These are phyloP conservation scores for Leucocoprinus birnbaumii DNA, from an alignment of 768 basidiomycete genomes.

Conservation along the genomic window DNA sequence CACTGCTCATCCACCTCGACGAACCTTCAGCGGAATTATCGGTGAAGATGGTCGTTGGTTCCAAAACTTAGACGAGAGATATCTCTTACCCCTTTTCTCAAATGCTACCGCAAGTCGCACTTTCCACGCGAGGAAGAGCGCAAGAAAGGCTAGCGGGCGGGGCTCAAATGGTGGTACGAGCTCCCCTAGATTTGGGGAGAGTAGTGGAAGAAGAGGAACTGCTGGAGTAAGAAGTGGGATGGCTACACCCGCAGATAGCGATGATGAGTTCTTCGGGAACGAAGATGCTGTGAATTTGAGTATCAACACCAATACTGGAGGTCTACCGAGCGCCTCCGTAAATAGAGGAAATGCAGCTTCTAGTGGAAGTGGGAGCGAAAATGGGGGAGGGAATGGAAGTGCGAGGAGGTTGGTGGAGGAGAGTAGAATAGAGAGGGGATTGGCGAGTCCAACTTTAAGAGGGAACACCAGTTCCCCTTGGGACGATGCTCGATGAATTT, in stretches of 20 bases:
- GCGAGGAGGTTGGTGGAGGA: slow-evolving; percentile 34
- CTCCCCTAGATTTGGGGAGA: not conserved
- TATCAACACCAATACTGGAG: slow-evolving; percentile 14
- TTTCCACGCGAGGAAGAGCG: slow-evolving; percentile 71
- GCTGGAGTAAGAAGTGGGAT: slow-evolving; percentile 20
- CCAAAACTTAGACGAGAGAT: slow-evolving; percentile 92
- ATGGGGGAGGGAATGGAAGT: slow-evolving; percentile 2
- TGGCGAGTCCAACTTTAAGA: slow-evolving; percentile 49
- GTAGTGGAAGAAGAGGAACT: not conserved
- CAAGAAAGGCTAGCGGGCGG: slow-evolving; percentile 44
- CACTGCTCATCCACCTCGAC: slow-evolving; percentile 19
- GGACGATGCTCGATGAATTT: slow-evolving; percentile 2
- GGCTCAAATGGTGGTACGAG: slow-evolving; percentile 13
- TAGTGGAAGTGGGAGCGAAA: not conserved
- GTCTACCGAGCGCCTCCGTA: slow-evolving; percentile 13
- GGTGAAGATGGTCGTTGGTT: slow-evolving; percentile 92
- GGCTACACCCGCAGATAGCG: slow-evolving; percentile 37
- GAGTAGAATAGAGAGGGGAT: slow-evolving; percentile 59
- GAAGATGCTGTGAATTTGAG: slow-evolving; percentile 44
- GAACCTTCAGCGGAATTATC: slow-evolving; percentile 18
- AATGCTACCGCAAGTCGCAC: slow-evolving; percentile 87
- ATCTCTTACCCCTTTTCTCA: slow-evolving; percentile 88
- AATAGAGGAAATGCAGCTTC: slow-evolving; percentile 8
- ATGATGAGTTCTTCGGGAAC: slow-evolving; percentile 27
- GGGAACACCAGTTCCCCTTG: slow-evolving; percentile 7